Conservation (phyloP, 345 rosid genomes). For the Balakata baccata region DNA sequence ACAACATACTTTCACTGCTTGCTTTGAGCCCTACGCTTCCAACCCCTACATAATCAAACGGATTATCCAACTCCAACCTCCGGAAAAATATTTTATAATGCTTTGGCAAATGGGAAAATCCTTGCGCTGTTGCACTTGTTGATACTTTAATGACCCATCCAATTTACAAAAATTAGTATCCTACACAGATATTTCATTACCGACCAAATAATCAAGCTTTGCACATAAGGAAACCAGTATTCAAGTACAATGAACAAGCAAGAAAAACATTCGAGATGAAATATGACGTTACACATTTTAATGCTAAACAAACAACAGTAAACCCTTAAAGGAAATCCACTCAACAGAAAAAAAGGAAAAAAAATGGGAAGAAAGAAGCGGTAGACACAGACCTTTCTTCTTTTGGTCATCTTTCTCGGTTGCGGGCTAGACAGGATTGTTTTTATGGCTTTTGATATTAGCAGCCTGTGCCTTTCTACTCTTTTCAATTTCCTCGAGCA, state of each 20-base stretch:
- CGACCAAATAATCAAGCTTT: not conserved
- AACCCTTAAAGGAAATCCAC: not conserved
- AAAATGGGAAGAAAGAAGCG: not conserved
- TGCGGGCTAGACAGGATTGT: slow-evolving; percentile 36
- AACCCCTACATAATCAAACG: no score
- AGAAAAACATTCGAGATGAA: not conserved
- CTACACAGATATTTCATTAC: not conserved
- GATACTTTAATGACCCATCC: no score
- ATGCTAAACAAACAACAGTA: not conserved
- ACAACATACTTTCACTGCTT: no score
- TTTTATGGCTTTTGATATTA: slow-evolving; percentile 61
- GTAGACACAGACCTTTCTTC: slow-evolving; percentile 33
- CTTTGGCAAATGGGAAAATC: no score
- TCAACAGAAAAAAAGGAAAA: no score
- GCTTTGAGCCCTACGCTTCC: no score
- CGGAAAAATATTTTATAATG: no score
- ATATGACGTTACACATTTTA: not conserved
- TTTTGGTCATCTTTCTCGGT: slow-evolving; percentile 27
- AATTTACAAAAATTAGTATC: no score
- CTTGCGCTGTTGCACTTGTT: no score
- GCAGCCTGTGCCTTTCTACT: slow-evolving; percentile 65
- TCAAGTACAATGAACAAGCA: not conserved
- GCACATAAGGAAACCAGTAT: not conserved
- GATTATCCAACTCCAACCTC: no score
- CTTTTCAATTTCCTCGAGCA: slow-evolving; percentile 70